Conservation (phyloP, 78 protist genomes). For the Isochrysis galbana region DNA sequence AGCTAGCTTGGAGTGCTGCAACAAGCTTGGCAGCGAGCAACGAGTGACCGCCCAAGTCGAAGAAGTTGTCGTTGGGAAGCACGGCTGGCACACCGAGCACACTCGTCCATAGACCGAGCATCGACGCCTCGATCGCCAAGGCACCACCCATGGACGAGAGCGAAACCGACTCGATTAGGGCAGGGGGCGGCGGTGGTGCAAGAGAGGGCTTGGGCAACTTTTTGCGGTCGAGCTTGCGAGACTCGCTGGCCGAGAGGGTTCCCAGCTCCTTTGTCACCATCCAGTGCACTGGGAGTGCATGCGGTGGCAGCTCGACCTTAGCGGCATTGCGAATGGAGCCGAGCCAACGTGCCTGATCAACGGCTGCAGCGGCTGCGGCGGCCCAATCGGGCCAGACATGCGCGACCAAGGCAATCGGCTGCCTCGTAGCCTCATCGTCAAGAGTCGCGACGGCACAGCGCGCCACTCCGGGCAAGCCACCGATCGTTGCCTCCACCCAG, state of each 20-base stretch:
- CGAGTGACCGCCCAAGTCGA: slow-evolving; percentile 50
- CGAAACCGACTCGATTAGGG: not conserved
- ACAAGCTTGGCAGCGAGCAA: slow-evolving; percentile 21
- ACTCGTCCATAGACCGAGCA: not conserved
- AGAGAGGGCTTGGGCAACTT: not conserved
- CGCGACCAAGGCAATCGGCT: slow-evolving; percentile 34
- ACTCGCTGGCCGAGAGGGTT: not conserved
- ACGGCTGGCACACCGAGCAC: not conserved
- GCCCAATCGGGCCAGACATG: not conserved
- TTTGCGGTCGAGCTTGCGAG: not conserved
- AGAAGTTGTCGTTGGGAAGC: slow-evolving; percentile 25
- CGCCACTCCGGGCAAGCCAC: not conserved
- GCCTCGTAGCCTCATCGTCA: not conserved
- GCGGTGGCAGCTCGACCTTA: not conserved
- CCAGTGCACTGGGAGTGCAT: not conserved
- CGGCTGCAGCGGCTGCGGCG: not conserved
- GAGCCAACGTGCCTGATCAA: not conserved
- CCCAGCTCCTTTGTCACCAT: not conserved
- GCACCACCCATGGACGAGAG: not conserved
- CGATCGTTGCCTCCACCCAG: not conserved
- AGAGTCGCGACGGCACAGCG: slow-evolving; percentile 21
- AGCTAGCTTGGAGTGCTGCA: not conserved
- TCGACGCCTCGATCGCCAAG: not conserved
- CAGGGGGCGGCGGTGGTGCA: not conserved
- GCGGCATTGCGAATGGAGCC: not conserved